Evolutionary conservation across 2,329 filamentous ascomycete species (phyloP).

Genomic region (Beauveria australis): DNA sequence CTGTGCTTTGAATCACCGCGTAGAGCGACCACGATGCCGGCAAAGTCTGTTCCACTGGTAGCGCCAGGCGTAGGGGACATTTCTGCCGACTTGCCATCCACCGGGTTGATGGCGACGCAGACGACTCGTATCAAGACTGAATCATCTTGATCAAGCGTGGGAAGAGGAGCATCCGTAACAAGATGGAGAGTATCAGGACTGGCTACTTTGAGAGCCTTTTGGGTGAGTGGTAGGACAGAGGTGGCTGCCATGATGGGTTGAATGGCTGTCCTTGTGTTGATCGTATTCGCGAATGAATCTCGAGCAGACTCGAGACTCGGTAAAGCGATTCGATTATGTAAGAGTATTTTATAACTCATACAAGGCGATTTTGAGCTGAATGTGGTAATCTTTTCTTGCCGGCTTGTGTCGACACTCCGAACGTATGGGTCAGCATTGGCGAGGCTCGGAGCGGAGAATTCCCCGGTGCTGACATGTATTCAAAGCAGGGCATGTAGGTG

Average conservation of each 20-base stretch:
- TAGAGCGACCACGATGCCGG: background rate
- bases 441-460: background rate
- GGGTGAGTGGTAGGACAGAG: background rate
- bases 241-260: background rate
- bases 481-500: background rate
- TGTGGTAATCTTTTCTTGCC: background rate
- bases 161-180: background rate
- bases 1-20: background rate
- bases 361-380: too few species aligned
- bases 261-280: background rate
- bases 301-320: too few species aligned
- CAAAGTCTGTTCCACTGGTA: background rate
- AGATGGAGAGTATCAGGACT: background rate
- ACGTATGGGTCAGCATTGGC: background rate
- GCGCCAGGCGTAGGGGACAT: background rate
- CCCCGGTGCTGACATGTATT: background rate
- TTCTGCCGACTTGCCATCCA: conserved; percentile 6
- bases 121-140: background rate
- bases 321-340: background rate
- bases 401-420: background rate
- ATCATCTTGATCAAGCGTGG: background rate
- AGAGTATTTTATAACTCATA: background rate
- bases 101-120: conserved; percentile 6
- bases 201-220: background rate
- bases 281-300: background rate